Evolutionary conservation across 139 green algal species (phyloP).

Genomic region (Picochlorum costavermella): DNA sequence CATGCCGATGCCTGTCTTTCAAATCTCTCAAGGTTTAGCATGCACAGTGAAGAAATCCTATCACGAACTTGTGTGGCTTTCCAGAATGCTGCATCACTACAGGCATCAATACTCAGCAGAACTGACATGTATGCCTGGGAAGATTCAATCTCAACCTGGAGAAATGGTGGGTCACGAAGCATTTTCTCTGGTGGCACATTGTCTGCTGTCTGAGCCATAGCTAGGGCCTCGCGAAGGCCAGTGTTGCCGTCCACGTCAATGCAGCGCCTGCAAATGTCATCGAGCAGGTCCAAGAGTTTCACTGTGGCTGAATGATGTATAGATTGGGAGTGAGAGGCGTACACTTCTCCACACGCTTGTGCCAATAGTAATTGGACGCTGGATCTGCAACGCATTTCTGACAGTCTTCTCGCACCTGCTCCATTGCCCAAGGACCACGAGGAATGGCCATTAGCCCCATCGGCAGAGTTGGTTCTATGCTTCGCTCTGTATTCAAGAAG

Average conservation of each 20-base stretch:
- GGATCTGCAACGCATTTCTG: constrained; percentile 56
- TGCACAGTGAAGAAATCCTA: constrained; percentile 53
- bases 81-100: constrained; percentile 25
- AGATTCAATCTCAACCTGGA: constrained; percentile 84
- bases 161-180: constrained; percentile 83
- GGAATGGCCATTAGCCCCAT: constrained; percentile 1
- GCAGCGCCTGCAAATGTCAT: constrained; percentile 48
- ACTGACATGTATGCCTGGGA: constrained; percentile 75
- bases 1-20: constrained; percentile 21
- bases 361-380: constrained; percentile 81
- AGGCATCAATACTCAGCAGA: constrained; percentile 17
- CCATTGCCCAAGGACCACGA: constrained; percentile 52
- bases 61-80: not conserved
- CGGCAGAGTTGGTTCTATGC: not conserved
- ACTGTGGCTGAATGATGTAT: constrained; percentile 31
- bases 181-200: constrained; percentile 28
- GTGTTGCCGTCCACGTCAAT: constrained; percentile 60
- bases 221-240: constrained; percentile 46
- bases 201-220: constrained; percentile 55
- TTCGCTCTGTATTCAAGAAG: constrained; percentile 20
- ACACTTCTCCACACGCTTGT: constrained; percentile 51
- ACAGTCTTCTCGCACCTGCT: constrained; percentile 65
- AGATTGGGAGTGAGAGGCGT: constrained; percentile 28
- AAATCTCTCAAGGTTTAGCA: constrained; percentile 62
- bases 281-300: constrained; percentile 58